Evolutionary conservation across 2,329 filamentous ascomycete species (phyloP).

Genomic region (Verticillium albo-atrum): DNA sequence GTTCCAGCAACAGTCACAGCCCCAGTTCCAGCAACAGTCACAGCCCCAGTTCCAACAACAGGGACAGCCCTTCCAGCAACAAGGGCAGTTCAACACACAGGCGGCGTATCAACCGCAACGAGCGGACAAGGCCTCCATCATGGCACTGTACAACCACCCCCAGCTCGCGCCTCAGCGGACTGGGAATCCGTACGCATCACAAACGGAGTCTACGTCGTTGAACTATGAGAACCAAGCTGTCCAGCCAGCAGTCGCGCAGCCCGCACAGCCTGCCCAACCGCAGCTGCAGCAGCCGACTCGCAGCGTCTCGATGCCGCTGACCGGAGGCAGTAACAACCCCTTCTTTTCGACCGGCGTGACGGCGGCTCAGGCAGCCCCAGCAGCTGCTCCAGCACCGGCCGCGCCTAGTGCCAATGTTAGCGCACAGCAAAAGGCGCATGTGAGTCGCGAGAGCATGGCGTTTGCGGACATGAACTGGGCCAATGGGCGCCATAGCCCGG

Average conservation of each 20-base stretch:
- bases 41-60: constrained; percentile 20
- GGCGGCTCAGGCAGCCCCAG: constrained; percentile 9
- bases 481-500: constrained; percentile 71
- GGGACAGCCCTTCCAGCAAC: constrained; percentile 20
- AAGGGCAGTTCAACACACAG: background rate
- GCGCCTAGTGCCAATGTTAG: constrained; percentile 13
- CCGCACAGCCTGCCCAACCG: constrained; percentile 18
- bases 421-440: constrained; percentile 30
- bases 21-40: constrained; percentile 8
- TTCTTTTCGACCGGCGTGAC: constrained; percentile 37
- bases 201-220: background rate
- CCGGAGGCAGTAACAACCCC: constrained; percentile 50
- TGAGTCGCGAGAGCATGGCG: constrained; percentile 68
- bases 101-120: constrained; percentile 33
- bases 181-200: background rate
- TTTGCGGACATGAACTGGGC: constrained; percentile 60
- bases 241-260: constrained; percentile 7
- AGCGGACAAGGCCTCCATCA: constrained; percentile 68
- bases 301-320: constrained; percentile 26
- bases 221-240: constrained; percentile 18
- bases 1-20: constrained; percentile 18
- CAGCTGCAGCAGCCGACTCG: constrained; percentile 14
- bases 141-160: constrained; percentile 67
- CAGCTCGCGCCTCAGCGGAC: constrained; percentile 40
- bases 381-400: constrained; percentile 15